Conservation (phyloP, 208 protist species). For the Acanthamoeba sp. region DNA sequence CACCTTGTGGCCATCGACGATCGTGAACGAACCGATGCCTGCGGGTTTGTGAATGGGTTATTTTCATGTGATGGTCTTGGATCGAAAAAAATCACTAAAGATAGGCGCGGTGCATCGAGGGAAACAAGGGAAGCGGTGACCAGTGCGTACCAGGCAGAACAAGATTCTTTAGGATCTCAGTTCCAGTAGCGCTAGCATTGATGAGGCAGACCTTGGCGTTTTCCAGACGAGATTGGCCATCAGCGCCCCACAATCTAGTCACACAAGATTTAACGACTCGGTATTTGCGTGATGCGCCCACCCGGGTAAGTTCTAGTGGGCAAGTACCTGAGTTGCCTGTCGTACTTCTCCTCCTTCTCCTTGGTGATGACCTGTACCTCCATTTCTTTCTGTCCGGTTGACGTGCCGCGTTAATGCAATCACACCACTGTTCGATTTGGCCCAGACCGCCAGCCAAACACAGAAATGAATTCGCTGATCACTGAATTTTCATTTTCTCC, state of each 20-base stretch:
- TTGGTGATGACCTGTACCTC: constrained; percentile 56
- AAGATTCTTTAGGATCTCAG: constrained; percentile 97
- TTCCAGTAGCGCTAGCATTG: constrained; percentile 93
- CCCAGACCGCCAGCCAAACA: not conserved
- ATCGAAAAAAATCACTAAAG: not conserved
- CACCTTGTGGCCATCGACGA: constrained; percentile 95
- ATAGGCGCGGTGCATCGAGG: not conserved
- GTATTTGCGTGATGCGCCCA: not conserved
- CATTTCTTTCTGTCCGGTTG: not conserved
- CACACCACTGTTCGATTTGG: not conserved
- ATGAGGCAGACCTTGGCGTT: constrained; percentile 93
- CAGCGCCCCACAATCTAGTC: constrained; percentile 93
- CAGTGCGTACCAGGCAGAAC: constrained; percentile 91
- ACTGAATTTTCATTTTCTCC: not conserved
- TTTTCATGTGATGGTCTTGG: not conserved
- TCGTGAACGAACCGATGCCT: constrained; percentile 94
- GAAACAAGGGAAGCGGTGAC: not conserved
- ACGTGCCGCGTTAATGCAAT: not conserved
- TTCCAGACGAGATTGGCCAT: constrained; percentile 94
- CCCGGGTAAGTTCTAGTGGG: not conserved
- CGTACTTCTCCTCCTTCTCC: constrained; percentile 90
- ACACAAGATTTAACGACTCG: not conserved
- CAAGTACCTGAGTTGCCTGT: constrained; percentile 92
- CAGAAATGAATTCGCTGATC: constrained; percentile 35
- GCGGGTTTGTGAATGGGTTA: not conserved